Evolutionary conservation across 169 alveolate genomes (phyloP).

Genomic region (Theileria equi): DNA sequence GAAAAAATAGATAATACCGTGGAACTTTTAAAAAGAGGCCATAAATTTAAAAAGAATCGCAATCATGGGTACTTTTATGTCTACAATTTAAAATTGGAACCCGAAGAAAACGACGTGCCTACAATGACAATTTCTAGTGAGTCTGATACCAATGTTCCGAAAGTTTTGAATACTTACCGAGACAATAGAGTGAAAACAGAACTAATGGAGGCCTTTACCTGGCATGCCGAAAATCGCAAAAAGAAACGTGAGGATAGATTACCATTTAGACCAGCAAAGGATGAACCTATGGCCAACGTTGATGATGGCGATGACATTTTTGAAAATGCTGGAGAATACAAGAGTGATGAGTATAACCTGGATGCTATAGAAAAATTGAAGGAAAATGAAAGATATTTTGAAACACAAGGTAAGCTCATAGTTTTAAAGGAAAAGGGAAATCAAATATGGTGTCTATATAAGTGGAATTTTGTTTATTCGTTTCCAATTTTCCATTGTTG

Average conservation of each 20-base stretch:
- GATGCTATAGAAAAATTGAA: background rate
- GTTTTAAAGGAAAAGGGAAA: no score
- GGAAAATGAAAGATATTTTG: constrained; percentile 26
- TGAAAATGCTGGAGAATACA: constrained; percentile 39
- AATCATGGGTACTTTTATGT: constrained; percentile 15
- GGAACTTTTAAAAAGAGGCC: constrained; percentile 35
- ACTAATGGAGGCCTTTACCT: constrained; percentile 29
- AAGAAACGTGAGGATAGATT: constrained; percentile 34
- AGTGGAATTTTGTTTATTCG: no score
- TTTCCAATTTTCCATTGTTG: no score
- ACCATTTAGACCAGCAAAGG: constrained; percentile 11
- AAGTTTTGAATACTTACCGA: background rate
- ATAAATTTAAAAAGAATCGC: background rate
- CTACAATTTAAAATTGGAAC: constrained; percentile 54
- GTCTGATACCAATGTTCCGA: constrained; percentile 17
- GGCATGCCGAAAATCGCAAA: constrained; percentile 60
- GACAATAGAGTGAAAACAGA: constrained; percentile 16
- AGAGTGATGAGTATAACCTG: constrained; percentile 27
- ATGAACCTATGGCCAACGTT: background rate
- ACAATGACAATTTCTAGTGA: constrained; percentile 46
- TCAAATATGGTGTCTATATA: no score
- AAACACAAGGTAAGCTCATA: constrained; percentile 18
- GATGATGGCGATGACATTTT: constrained; percentile 45
- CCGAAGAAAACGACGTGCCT: constrained; percentile 65
- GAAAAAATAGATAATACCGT: constrained; percentile 52